A percentile compares a stretch with the other conserved stretches of the same genome.
Conservation (phyloP, 1,139 yeast species). For the Nakaseomyces bracarensis region DNA sequence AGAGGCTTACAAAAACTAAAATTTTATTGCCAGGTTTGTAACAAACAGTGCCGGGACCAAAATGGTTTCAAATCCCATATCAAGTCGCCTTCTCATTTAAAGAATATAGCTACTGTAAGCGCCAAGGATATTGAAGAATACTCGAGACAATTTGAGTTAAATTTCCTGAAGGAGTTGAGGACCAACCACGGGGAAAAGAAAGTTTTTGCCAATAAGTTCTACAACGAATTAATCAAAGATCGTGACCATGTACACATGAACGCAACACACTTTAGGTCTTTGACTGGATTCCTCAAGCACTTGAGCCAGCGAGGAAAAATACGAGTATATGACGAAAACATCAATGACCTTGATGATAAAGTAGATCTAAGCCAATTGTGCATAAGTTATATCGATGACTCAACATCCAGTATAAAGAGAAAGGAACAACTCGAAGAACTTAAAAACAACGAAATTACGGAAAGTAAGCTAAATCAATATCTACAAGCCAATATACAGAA, state of each 20-base stretch:
- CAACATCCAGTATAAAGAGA: slow-evolving; percentile 39
- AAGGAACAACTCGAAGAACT: slow-evolving; percentile 34
- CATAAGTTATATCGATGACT: slow-evolving; percentile 48
- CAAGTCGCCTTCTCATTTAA: slow-evolving; percentile 65
- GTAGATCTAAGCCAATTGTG: slow-evolving; percentile 29
- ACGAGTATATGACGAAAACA: slow-evolving; percentile 37
- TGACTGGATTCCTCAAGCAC: slow-evolving; percentile 62
- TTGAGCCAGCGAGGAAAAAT: slow-evolving; percentile 56
- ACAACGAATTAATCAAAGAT: slow-evolving; percentile 79
- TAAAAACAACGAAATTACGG: slow-evolving; percentile 37
- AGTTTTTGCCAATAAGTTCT: slow-evolving; percentile 74
- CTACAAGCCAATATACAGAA: slow-evolving; percentile 31
- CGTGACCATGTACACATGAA: slow-evolving; percentile 84
- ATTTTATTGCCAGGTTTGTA: slow-evolving; percentile 87
- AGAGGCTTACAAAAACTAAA: slow-evolving; percentile 77
- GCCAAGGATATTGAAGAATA: slow-evolving; percentile 46
- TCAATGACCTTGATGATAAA: slow-evolving; percentile 20
- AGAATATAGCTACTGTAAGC: slow-evolving; percentile 44
- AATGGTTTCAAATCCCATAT: slow-evolving; percentile 90
- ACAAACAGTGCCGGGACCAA: slow-evolving; percentile 89
- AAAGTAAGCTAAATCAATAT: slow-evolving; percentile 45
- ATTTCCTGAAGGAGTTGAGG: slow-evolving; percentile 56
- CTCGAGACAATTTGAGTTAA: slow-evolving; percentile 51
- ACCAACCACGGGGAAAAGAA: slow-evolving; percentile 74
- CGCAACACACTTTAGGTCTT: slow-evolving; percentile 70